Conservation (phyloP, 2,329 filamentous ascomycete genomes). For the Dothideomycetes sp. region DNA sequence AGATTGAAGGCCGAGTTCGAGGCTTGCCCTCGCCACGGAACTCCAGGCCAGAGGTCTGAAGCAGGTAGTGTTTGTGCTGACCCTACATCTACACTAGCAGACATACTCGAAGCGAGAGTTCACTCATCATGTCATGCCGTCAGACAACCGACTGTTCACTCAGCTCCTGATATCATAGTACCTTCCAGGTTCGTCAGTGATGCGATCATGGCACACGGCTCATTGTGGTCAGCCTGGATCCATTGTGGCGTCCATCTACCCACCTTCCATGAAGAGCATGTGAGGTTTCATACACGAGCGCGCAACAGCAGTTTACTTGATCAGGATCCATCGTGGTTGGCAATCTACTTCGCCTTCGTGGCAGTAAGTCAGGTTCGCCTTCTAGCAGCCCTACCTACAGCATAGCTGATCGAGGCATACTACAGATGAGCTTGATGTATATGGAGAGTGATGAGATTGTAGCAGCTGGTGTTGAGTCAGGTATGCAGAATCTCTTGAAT, state of each 20-base stretch:
- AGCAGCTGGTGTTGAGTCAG: neutral
- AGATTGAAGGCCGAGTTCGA: neutral
- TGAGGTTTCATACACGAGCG: neutral
- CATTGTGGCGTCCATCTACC: neutral
- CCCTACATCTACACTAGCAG: neutral
- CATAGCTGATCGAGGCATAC: neutral
- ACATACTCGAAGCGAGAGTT: neutral
- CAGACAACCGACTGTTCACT: neutral
- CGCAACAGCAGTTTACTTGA: neutral
- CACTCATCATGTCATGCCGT: neutral
- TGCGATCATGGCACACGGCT: neutral
- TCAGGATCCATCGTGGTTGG: neutral
- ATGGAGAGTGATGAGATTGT: neutral
- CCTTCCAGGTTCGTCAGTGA: neutral
- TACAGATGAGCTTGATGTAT: neutral
- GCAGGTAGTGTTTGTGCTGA: neutral
- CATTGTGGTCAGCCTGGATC: neutral
- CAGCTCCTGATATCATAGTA: neutral
- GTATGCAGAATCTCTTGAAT: neutral
- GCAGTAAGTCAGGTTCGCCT: neutral
- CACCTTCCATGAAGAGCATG: neutral
- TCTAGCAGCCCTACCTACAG: neutral
- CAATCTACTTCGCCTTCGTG: neutral
- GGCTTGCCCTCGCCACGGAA: too few relatives aligned
- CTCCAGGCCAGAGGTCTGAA: neutral